These are phyloP conservation scores for Rhododendron ferrugineum DNA, from an alignment of 148 eudicot species.

Conservation along the genomic window DNA sequence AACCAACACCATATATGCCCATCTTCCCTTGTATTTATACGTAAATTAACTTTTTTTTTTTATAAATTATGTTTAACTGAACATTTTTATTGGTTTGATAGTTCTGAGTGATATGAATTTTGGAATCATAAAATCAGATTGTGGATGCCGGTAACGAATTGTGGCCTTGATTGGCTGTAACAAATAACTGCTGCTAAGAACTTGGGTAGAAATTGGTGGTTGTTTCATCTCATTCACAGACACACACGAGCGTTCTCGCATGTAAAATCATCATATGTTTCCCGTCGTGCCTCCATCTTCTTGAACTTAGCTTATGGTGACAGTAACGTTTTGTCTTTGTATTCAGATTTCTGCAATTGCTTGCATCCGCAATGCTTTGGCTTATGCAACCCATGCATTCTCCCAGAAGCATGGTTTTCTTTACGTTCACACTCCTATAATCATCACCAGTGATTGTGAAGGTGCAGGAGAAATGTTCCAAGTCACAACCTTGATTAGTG, in stretches of 20 bases:
- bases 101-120: background rate
- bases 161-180: background rate
- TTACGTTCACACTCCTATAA: conserved; percentile 83
- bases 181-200: background rate
- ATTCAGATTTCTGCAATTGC: conserved; percentile 80
- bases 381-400: conserved; percentile 88
- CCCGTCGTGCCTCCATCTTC: background rate
- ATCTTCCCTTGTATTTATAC: background rate
- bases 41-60: background rate
- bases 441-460: conserved; percentile 97
- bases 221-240: background rate
- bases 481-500: conserved; percentile 75
- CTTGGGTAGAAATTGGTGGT: background rate
- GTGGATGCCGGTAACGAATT: background rate
- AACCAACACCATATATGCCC: background rate
- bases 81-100: background rate
- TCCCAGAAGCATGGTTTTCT: conserved; percentile 74
- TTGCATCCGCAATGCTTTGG: conserved; percentile 80
- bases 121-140: background rate
- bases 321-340: background rate
- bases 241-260: background rate
- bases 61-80: background rate
- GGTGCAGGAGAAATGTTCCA: conserved; percentile 99
- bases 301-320: background rate
- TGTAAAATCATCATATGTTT: background rate